Evolutionary conservation across 2,329 filamentous ascomycete species (phyloP), one percentile per base, ranked within the genome.

Genomic region (Didymosphaeria variabile): DNA sequence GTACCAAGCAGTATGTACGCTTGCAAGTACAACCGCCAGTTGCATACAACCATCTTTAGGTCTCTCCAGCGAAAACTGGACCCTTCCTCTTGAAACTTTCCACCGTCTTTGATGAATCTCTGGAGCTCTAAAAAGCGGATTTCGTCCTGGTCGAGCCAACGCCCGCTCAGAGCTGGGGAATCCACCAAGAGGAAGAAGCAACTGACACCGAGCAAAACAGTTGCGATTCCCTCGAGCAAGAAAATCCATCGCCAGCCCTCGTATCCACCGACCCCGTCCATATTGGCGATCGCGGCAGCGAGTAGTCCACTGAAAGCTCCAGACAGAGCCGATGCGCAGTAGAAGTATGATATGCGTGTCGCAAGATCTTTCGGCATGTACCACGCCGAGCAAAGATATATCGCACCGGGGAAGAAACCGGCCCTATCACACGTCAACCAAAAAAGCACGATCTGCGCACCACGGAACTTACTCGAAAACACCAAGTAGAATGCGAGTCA

Each of bases 201-300:
- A 1, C 61, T 54, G 5, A 69, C 45, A 23, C 69, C 70, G 17
- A 73, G 64, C 1, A 61, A 17, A 21, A 73, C 67, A 2, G 78
- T 81, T 0, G 70, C 72, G 0, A 75, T 71, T 0, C 79, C 79
- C 62, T 82, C 79, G 3, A 81, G 73, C 8, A 82, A 72, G 57
- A 82, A 83, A 6, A 82, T 73, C 79, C 79, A 81, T 53, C 77
- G 67, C 79, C 82, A 83, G 0, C 77, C 77, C 31, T 73, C 70
- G 3, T 83, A 67, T 5, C 81, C 80, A 12, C 74, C 73, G 0
- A 73, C 69, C 5, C 79, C 79, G 23, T 81, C 73, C 60, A 82
- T 73, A 17, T 73, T 72, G 3, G 70, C 73, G 13, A 79, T 74
- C 4, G 70, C 79, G 3, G 75, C 78, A 1, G 77, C 79, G 2